Evolutionary conservation across 1,139 yeast species (phyloP), one percentile per base, ranked within the genome.

Genomic region (Eremothecium cymbalariae): DNA sequence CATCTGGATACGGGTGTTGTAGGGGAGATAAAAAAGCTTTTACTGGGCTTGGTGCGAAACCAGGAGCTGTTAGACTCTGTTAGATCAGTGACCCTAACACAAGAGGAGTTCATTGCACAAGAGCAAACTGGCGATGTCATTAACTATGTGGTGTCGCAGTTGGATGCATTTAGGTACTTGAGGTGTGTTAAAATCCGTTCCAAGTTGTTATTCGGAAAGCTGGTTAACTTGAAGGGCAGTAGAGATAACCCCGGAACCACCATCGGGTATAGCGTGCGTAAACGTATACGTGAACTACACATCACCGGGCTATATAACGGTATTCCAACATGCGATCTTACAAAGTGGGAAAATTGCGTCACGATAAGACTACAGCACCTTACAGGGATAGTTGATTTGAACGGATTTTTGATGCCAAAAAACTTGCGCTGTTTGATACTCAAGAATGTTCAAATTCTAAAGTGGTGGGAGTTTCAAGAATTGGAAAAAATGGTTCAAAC

Each of bases 231-330:
- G n/a, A 55, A 51, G 30, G 59, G 59, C 6, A 41, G 43, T 4
- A 40, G 57, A 29, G 57, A 51, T 31, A 47, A 51, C 28, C 52
- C 57, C 6, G 56, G 56, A 3, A 44, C 43, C 19, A 45, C 51
- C 3, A 47, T 54, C 2, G 45, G 41, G 16, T 51, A 50, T 26
- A 21, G 44, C 5, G 46, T 47, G 8, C 47, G 47, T 33, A 44
- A 44, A 23, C 40, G 50, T 25, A 43, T 52, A 2, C 25, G 32
- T 17, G 34, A 32, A 9, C 31, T 55, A 35, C 39, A 24, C 16
- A 50, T 8, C 24, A 27, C 37, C 4, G 48, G 51, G 8, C 20
- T 18, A 26, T 16, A 25, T 11, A 9, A 26, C 6, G 11, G 12
- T 11, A 25, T 48, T 4, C 46, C 51, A 2, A 12, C 9, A 4